Conservation (phyloP, 2,329 filamentous ascomycete genomes). For the Phaeomoniella chlamydospora region DNA sequence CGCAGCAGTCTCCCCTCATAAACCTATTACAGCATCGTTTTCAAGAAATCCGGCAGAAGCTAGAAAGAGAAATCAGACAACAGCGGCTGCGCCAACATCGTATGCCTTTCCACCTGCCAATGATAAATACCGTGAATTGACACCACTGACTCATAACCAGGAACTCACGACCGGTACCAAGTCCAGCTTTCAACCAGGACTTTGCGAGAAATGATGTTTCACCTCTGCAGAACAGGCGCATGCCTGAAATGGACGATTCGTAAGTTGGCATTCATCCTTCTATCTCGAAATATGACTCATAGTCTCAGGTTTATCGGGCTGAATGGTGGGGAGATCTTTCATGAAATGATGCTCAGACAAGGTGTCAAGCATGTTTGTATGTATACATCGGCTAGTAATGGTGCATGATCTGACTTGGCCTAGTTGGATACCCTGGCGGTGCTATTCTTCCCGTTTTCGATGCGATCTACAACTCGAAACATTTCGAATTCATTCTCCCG, state of each 20-base stretch:
- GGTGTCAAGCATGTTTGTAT: slow-evolving; percentile 86
- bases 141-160: slow-evolving; percentile 20
- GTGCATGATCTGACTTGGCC: slow-evolving; percentile 1
- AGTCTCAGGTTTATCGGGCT: slow-evolving; percentile 68
- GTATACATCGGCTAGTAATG: slow-evolving; percentile 22
- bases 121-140: slow-evolving; percentile 1
- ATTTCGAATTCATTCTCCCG: slow-evolving; percentile 92
- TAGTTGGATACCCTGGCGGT: slow-evolving; percentile 81
- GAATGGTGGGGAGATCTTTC: slow-evolving; percentile 91
- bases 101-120: slow-evolving; percentile 24
- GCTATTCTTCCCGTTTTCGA: slow-evolving; percentile 97
- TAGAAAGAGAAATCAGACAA: slow-evolving; percentile 29
- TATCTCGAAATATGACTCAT: slow-evolving; percentile 3
- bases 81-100: slow-evolving; percentile 35
- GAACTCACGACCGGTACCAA: slow-evolving; percentile 44
- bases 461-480: slow-evolving; percentile 93
- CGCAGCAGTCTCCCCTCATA: slow-evolving; percentile 30
- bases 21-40: slow-evolving; percentile 21
- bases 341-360: slow-evolving; percentile 96
- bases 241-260: slow-evolving; percentile 65
- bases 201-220: slow-evolving; percentile 48
- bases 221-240: slow-evolving; percentile 47
- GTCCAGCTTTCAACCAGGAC: slow-evolving; percentile 44
- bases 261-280: too few species aligned
- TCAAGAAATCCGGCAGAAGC: slow-evolving; percentile 11